Evolutionary conservation across 2,329 filamentous ascomycete genomes (phyloP).

Genomic region (Tolypocladium sp.): DNA sequence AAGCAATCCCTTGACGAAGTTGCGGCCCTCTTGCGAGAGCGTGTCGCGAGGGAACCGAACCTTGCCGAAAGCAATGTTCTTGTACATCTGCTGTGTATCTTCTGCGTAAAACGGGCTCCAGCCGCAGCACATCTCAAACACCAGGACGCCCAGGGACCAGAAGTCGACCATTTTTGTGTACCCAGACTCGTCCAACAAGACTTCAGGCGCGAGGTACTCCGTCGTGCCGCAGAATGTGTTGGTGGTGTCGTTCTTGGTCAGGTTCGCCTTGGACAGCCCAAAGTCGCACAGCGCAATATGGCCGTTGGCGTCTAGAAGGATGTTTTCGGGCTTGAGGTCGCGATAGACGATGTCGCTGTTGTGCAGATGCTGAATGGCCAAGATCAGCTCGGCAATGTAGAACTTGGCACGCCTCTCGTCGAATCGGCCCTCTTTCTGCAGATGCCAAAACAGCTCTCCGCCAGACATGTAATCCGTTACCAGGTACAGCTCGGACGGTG

Average conservation of each 20-base stretch:
- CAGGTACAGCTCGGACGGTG: conserved; percentile 91
- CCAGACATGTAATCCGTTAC: conserved; percentile 99
- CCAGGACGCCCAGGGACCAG: conserved; percentile 93
- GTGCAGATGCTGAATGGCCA: conserved; percentile 90
- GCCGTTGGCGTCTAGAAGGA: conserved; percentile 90
- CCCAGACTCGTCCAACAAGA: conserved; percentile 87
- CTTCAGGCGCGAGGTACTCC: conserved; percentile 92
- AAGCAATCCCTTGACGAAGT: conserved; percentile 94
- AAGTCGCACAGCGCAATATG: conserved; percentile 98
- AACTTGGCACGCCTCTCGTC: conserved; percentile 94
- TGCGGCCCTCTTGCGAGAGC: conserved; percentile 85
- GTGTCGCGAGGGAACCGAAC: conserved; percentile 94
- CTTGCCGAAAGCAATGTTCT: conserved; percentile 99
- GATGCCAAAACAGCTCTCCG: conserved; percentile 95
- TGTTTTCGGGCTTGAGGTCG: conserved; percentile 96
- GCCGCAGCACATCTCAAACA: conserved; percentile 99
- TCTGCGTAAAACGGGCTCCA: conserved; percentile 99
- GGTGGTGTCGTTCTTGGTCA: conserved; percentile 94
- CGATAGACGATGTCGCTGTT: conserved; percentile 97
- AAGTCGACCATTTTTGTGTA: conserved; percentile 99
- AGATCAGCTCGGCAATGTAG: conserved; percentile 94
- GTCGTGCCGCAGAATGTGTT: conserved; percentile 99
- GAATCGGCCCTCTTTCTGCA: conserved; percentile 94
- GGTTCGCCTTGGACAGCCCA: conserved; percentile 91
- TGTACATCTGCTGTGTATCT: conserved; percentile 99